A percentile compares a stretch with the other conserved stretches of the same genome.
Evolutionary conservation across 805 yeast species (phyloP).

Genomic region (Kazachstania psychrophila): DNA sequence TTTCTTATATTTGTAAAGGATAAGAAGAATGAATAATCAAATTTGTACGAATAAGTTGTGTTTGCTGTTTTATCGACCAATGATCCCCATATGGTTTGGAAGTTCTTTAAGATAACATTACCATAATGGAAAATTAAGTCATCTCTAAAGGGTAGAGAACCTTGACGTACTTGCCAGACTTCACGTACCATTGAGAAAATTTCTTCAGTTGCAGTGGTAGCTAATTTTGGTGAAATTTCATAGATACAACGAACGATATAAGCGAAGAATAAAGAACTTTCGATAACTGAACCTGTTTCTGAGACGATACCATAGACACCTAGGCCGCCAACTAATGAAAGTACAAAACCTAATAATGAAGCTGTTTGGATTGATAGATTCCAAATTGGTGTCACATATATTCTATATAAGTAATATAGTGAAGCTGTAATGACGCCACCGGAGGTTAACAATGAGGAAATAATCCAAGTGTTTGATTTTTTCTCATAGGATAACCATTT

Average conservation of each 20-base stretch:
- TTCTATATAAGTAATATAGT: constrained; percentile 69
- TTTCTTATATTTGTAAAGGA: constrained; percentile 7
- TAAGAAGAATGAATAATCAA: not conserved
- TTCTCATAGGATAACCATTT: constrained; percentile 46
- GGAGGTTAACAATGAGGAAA: constrained; percentile 59
- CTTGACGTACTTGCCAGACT: constrained; percentile 30
- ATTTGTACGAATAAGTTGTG: constrained; percentile 1
- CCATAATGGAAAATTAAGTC: constrained; percentile 25
- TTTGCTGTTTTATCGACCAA: constrained; percentile 15
- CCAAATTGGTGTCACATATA: constrained; percentile 70
- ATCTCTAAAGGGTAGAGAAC: constrained; percentile 28
- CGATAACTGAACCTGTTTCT: constrained; percentile 82
- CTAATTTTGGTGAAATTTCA: constrained; percentile 83
- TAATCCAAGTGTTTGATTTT: constrained; percentile 70
- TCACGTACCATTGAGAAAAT: constrained; percentile 33
- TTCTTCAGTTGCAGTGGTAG: constrained; percentile 43
- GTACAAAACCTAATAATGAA: constrained; percentile 74
- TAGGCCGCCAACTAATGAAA: constrained; percentile 64
- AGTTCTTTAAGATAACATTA: constrained; percentile 21
- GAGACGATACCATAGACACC: constrained; percentile 79
- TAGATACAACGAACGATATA: constrained; percentile 89
- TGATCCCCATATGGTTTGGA: constrained; percentile 22
- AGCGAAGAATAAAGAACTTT: constrained; percentile 75
- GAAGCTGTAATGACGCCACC: constrained; percentile 71
- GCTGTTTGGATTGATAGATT: constrained; percentile 65